Conservation (phyloP, 2,329 filamentous ascomycete genomes). For the Colletotrichum sp. region DNA sequence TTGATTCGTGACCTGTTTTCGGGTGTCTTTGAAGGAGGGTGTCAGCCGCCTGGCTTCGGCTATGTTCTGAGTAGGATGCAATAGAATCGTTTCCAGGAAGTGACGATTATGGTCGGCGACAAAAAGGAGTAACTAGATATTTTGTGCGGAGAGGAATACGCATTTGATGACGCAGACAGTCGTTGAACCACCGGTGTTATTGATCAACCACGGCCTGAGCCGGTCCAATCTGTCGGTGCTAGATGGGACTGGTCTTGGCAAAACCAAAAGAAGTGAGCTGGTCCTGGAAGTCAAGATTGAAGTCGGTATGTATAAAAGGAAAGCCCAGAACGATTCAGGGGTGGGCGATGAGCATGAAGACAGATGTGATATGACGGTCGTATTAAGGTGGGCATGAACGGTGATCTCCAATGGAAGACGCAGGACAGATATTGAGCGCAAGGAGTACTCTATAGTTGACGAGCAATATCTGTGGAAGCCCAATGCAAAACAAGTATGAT, state of each 20-base stretch:
- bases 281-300: background rate
- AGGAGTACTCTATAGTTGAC: background rate
- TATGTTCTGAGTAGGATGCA: background rate
- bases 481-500: slow-evolving; percentile 10
- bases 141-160: background rate
- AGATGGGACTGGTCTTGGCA: background rate
- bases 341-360: background rate
- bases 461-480: background rate
- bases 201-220: background rate
- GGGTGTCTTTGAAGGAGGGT: background rate
- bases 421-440: background rate
- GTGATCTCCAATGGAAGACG: background rate
- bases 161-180: background rate
- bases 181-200: background rate
- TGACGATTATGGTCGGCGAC: background rate
- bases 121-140: background rate
- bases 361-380: slow-evolving; percentile 4
- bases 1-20: background rate
- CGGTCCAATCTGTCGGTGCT: background rate
- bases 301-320: background rate
- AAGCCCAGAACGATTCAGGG: background rate
- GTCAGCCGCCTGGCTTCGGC: background rate
- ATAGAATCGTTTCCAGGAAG: background rate
- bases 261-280: background rate
- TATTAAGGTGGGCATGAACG: background rate